These are phyloP conservation scores for Penicillium sp. DNA, from an alignment of 2,329 filamentous ascomycete species.

Conservation along the genomic window DNA sequence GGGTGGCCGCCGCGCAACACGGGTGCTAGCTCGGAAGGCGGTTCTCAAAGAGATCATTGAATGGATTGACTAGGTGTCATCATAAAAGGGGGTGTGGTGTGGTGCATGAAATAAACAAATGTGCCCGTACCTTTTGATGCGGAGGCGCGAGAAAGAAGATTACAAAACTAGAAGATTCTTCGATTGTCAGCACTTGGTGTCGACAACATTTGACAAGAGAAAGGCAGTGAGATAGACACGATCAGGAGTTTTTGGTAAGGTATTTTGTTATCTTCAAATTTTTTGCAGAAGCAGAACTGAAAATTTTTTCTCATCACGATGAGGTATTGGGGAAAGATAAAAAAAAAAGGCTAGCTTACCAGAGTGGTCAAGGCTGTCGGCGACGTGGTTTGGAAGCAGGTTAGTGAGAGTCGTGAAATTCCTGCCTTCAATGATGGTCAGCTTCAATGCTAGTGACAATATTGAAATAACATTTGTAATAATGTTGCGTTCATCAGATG, in stretches of 20 bases:
- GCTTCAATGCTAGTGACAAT: conserved; percentile 7
- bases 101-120: conserved; percentile 13
- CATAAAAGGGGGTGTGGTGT: conserved; percentile 44
- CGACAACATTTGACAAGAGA: conserved; percentile 14
- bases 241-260: conserved; percentile 62
- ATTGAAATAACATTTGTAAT: conserved; percentile 7
- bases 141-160: conserved; percentile 2
- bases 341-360: conserved; percentile 18
- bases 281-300: conserved; percentile 68
- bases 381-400: conserved; percentile 6
- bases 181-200: conserved; percentile 23
- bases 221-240: conserved; percentile 14
- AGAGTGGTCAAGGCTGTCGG: conserved; percentile 11
- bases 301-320: conserved; percentile 57
- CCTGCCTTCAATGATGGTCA: conserved; percentile 24
- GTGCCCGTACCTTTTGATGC: conserved; percentile 29
- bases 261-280: conserved; percentile 62
- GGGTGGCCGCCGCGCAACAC: conserved; percentile 20
- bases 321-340: conserved; percentile 3
- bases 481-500: conserved; percentile 52
- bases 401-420: not conserved
- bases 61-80: conserved; percentile 68
- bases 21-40: conserved; percentile 40
- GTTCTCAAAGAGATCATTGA: conserved; percentile 57
- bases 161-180: conserved; percentile 16